These are phyloP conservation scores for Salix viminalis DNA, from an alignment of 345 rosid species.

Conservation along the genomic window DNA sequence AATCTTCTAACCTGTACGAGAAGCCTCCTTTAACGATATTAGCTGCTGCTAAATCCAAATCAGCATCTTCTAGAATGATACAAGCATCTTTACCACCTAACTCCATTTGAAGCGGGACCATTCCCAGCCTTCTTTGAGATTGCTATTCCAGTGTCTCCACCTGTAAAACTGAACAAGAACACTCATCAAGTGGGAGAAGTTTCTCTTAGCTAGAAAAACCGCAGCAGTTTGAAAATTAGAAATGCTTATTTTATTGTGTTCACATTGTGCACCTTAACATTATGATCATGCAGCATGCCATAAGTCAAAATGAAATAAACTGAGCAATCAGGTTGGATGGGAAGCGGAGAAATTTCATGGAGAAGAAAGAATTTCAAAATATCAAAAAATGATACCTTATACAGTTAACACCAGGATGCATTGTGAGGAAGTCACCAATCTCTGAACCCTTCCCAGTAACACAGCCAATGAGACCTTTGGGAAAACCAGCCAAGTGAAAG, in stretches of 20 bases:
- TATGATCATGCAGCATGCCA: background rate
- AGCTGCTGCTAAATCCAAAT: conserved; percentile 81
- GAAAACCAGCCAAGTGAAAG: conserved; percentile 97
- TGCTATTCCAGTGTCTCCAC: conserved; percentile 90
- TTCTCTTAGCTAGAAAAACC: background rate
- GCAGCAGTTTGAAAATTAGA: background rate
- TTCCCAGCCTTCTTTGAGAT: conserved; percentile 94
- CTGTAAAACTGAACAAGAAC: conserved; percentile 63
- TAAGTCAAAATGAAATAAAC: background rate
- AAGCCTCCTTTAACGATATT: conserved; percentile 92
- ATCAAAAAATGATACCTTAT: conserved; percentile 55
- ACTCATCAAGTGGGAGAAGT: background rate
- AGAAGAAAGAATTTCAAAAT: background rate
- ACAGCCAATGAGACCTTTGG: conserved; percentile 82
- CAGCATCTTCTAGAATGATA: conserved; percentile 90
- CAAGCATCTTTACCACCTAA: conserved; percentile 98
- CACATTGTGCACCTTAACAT: background rate
- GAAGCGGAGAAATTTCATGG: background rate
- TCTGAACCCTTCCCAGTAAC: conserved; percentile 95
- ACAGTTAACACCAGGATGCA: conserved; percentile 95
- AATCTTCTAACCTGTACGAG: conserved; percentile 65
- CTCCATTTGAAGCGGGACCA: conserved; percentile 98
- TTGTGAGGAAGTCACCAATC: conserved; percentile 92
- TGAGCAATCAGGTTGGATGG: background rate
- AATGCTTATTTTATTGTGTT: background rate